Conservation (phyloP, 768 basidiomycete species). For the Hemileccinum impolitum region DNA sequence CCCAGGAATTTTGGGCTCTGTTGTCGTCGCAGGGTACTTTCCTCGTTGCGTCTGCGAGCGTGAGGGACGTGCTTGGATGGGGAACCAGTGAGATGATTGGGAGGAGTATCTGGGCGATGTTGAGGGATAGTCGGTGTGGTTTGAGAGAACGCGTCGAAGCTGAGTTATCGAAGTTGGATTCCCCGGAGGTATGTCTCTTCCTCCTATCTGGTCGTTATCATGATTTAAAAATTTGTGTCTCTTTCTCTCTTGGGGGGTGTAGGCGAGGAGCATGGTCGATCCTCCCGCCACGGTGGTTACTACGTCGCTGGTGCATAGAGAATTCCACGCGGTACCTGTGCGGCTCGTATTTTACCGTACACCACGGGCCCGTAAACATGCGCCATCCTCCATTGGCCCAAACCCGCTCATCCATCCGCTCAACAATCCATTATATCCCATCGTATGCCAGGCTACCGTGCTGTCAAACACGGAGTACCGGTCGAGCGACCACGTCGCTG, state of each 20-base stretch:
- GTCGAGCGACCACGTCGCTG: not conserved
- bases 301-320: slow-evolving; percentile 39
- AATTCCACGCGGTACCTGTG: slow-evolving; percentile 28
- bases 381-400: not conserved
- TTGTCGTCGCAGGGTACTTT: slow-evolving; percentile 45
- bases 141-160: slow-evolving; percentile 24
- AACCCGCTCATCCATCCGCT: slow-evolving; percentile 15
- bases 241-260: not conserved
- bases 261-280: slow-evolving; percentile 13
- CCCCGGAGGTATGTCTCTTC: slow-evolving; percentile 14
- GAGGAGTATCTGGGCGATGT: slow-evolving; percentile 38
- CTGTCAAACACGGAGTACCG: slow-evolving; percentile 8
- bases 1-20: slow-evolving; percentile 52
- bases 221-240: not conserved
- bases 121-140: slow-evolving; percentile 22
- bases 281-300: slow-evolving; percentile 19
- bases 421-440: slow-evolving; percentile 21
- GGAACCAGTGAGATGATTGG: slow-evolving; percentile 52
- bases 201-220: not conserved
- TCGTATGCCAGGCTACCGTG: slow-evolving; percentile 30
- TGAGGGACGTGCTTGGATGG: slow-evolving; percentile 68
- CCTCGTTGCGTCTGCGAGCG: slow-evolving; percentile 46
- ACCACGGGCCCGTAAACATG: slow-evolving; percentile 7
- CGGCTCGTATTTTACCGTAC: slow-evolving; percentile 40
- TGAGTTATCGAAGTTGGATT: slow-evolving; percentile 23